Evolutionary conservation across 139 green algal species (phyloP).

Genomic region (Coelastrella sp.): DNA sequence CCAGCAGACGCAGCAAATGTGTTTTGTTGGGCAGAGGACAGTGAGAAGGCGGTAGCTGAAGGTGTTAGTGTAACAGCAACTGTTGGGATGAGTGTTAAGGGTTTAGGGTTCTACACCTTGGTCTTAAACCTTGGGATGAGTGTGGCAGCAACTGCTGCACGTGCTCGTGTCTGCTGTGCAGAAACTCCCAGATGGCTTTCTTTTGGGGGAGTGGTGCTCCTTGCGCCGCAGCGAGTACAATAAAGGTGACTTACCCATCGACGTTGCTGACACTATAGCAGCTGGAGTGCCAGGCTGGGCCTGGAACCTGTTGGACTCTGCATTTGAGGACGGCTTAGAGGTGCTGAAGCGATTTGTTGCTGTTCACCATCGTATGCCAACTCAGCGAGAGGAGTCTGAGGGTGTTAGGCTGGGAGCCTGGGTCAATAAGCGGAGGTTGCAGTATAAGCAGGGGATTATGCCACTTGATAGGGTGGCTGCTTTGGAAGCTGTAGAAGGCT

Average conservation of each 20-base stretch:
- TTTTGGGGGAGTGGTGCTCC: slow-evolving; percentile 31
- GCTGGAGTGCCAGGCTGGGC: neutral
- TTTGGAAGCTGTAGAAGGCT: slow-evolving; percentile 28
- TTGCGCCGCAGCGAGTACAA: slow-evolving; percentile 23
- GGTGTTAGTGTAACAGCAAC: no score
- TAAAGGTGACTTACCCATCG: neutral
- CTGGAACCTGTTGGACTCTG: slow-evolving; percentile 27
- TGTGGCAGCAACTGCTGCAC: no score
- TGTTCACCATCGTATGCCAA: neutral
- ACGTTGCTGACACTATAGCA: neutral
- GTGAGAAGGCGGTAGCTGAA: no score
- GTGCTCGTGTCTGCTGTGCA: neutral
- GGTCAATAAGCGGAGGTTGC: slow-evolving; percentile 41
- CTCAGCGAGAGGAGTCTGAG: slow-evolving; percentile 14
- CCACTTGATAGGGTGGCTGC: neutral
- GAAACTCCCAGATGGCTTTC: neutral
- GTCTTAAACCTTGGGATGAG: no score
- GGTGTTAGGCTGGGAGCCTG: slow-evolving; percentile 25
- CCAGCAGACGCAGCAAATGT: neutral
- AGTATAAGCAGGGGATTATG: slow-evolving; percentile 23
- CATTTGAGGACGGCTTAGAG: slow-evolving; percentile 19
- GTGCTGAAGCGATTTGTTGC: slow-evolving; percentile 32
- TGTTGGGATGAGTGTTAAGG: no score
- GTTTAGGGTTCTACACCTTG: no score
- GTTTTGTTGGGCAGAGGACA: neutral